A percentile compares a stretch with the other conserved stretches of the same genome.
phyloP scores from a whole-genome alignment of 1,284 basidiomycete species.

The Cryptococcus depauperatus region DNA sequence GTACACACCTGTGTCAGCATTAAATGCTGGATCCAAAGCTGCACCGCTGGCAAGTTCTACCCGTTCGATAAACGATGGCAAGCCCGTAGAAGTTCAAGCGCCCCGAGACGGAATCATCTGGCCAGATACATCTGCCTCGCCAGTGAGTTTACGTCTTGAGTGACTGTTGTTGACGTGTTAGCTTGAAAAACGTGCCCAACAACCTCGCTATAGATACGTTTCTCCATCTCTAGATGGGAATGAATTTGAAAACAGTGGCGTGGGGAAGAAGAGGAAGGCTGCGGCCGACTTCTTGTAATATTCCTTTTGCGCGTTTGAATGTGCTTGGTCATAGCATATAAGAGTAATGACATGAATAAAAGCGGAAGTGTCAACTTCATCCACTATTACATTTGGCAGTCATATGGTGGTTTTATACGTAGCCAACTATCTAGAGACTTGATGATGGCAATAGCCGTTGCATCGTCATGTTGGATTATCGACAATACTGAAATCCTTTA shows the following conservation, averaged over 20 bases:
- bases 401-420: too few relatives aligned
- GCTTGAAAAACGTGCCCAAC: conserved; percentile 63
- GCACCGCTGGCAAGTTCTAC: conserved; percentile 25
- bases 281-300: conserved; percentile 44
- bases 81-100: conserved; percentile 12
- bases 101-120: conserved; percentile 44
- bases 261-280: conserved; percentile 42
- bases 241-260: conserved; percentile 17
- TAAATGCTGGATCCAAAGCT: conserved; percentile 22
- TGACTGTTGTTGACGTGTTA: conserved; percentile 6
- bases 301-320: background rate
- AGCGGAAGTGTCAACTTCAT: background rate
- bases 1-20: conserved; percentile 8
- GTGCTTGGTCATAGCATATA: too few relatives aligned
- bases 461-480: too few relatives aligned
- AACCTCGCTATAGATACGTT: conserved; percentile 61
- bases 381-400: too few relatives aligned
- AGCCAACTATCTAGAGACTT: too few relatives aligned
- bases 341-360: too few relatives aligned
- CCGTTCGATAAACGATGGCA: background rate
- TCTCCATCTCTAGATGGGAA: conserved; percentile 29
- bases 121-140: conserved; percentile 41
- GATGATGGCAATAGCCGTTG: too few relatives aligned
- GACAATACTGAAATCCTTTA: too few relatives aligned
- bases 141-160: conserved; percentile 21